Base-by-base conservation (phyloP, 441 rosid species). In the Syzygium syzygioides region DNA sequence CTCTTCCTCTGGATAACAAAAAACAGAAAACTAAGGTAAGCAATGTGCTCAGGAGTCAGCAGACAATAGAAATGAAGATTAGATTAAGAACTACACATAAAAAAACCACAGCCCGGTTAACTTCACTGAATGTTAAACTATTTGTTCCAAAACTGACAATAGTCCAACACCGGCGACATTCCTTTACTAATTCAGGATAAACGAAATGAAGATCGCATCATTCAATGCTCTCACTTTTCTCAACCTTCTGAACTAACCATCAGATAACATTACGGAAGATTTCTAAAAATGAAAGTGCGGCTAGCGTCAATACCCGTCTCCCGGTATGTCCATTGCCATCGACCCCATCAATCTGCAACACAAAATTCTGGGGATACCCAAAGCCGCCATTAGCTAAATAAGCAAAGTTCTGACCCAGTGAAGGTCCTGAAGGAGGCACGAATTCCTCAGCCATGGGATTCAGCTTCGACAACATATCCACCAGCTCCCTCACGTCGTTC, bases 401-500 rank as follows among this genome's bases (percentile, higher is more conserved):
- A 76, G 83, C 53, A 76, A 23, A 41, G 83, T n/a, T 76, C 83
- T 76, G 83, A 76, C 83, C 83, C 53, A 76, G 83, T 6, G 83
- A 76, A 45, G 48, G 48, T 45, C 9, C 48, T 45, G 48, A 45
- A 14, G 83, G 83, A 88, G 98, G 99, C 90, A 97, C 96, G 93
- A 95, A 96, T 86, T 96, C 98, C 90, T 94, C 92, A 71, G 99
- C 99, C 98, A 95, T 92, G 7, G 87, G 87, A 86, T 86, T 86
- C 52, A 86, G 64, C 87, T 56, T 86, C 28, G 87, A 86, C 87
- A 86, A 37, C 50, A 86, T 55, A 86, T 86, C 87, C 87, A 86
- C 87, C 37, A 86, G 87, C 87, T 86, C 87, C 87, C 87, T 86
- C 87, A 86, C 64, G 60, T 86, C 87, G 14, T 86, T 56, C 87